Evolutionary conservation across 1,284 basidiomycete genomes (phyloP), one percentile per base, ranked within the genome.

Genomic region (Leccinum holopus): DNA sequence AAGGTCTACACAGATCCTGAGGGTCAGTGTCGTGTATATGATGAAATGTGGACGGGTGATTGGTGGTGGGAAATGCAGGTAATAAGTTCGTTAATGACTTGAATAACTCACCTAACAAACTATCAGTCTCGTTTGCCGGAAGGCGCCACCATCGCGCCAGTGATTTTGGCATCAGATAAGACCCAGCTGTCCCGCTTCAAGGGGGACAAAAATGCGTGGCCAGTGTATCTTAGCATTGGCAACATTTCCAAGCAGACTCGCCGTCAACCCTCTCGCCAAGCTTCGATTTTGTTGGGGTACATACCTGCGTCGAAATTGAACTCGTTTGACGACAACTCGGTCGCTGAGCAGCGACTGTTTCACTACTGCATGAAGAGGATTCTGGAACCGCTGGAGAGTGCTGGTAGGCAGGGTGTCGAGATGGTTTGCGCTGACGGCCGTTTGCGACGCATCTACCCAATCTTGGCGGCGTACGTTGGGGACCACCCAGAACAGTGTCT

Each of bases 381-480:
- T 8, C 32, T 54, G 5, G 53, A 2, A 9, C 53, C 30, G 3
- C 21, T 54, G 9, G 30, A n/a, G 8, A n/a, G 4, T n/a, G 53
- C 53, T 1, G 30, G 53, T 1, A 7, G n/a, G 9, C 18, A 54
- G 16, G 53, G 53, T 5, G 32, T 54, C 8, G 53, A 54, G n/a
- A 54, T 54, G 53, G 32, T 54, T 18, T 54, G 30, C n/a, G 53
- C 32, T 18, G 53, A 54, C 33, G 53, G 53, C 8, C n/a, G 4
- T n/a, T 10, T 39, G 3, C 35, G 14, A 8, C 28, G 16, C 5
- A 58, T 70, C 54, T 70, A 53, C 44, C 71, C 69, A 2, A 62
- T 74, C 9, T 59, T 75, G 2, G 70, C 67, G 8, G 53, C 53
- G 16, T 54, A 33, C 6, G 18, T 54, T 2, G 53, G 53, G 16